A percentile compares a stretch with the other conserved stretches of the same genome.
Conservation (phyloP, 805 yeast genomes). For the Candida ipomoeae region DNA sequence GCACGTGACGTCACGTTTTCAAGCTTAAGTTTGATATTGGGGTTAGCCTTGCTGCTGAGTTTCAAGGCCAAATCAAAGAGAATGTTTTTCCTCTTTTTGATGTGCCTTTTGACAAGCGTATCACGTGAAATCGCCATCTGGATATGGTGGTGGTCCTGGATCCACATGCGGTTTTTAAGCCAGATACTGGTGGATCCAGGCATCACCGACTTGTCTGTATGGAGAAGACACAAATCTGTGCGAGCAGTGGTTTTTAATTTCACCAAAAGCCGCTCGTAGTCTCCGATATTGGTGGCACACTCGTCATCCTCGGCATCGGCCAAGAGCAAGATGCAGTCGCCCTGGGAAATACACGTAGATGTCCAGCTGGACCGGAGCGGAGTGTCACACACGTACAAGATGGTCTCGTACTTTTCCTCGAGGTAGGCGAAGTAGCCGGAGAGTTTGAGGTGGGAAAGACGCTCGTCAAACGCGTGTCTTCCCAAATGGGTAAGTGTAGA, state of each 20-base stretch:
- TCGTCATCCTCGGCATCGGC: constrained; percentile 74
- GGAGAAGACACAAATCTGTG: constrained; percentile 80
- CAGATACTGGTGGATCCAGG: constrained; percentile 85
- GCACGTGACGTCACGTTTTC: constrained; percentile 32
- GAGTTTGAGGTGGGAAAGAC: constrained; percentile 73
- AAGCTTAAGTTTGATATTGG: constrained; percentile 28
- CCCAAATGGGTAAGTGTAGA: constrained; percentile 78
- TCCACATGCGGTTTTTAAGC: constrained; percentile 86
- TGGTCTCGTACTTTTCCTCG: constrained; percentile 85
- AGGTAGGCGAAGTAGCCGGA: constrained; percentile 87
- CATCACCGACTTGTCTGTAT: constrained; percentile 73
- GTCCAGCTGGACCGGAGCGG: constrained; percentile 85
- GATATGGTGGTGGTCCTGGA: constrained; percentile 88
- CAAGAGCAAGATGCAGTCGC: constrained; percentile 84
- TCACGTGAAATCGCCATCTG: constrained; percentile 51
- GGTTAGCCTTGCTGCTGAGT: constrained; percentile 30
- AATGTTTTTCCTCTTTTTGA: constrained; percentile 20
- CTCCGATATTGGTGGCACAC: constrained; percentile 68
- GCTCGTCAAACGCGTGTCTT: constrained; percentile 83
- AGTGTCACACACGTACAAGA: constrained; percentile 86
- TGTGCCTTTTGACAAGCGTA: constrained; percentile 12
- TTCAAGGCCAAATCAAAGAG: constrained; percentile 36
- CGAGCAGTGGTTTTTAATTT: constrained; percentile 79
- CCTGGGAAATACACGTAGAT: constrained; percentile 86
- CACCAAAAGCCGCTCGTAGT: constrained; percentile 72